phyloP scores from a whole-genome alignment of 2,329 filamentous ascomycete species.

The Trichoderma harzianum region DNA sequence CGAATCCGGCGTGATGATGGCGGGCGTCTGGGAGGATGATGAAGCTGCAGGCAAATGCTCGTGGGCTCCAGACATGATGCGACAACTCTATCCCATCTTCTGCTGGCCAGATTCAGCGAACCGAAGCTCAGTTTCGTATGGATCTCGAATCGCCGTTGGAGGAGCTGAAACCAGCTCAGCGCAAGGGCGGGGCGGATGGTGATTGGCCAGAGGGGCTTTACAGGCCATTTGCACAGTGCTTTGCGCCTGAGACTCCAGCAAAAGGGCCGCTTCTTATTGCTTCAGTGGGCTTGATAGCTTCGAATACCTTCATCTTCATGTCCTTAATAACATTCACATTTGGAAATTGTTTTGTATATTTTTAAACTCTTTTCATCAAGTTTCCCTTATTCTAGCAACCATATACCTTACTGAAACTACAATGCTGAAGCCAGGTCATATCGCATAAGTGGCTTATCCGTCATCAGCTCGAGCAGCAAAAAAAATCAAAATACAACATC shows the following conservation, averaged over 20 bases:
- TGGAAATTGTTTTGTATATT: not conserved
- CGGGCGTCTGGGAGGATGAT: slow-evolving; percentile 31
- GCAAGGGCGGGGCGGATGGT: not conserved
- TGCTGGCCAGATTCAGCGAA: not conserved
- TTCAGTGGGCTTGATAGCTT: not conserved
- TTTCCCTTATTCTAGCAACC: not conserved
- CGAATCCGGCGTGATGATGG: slow-evolving; percentile 26
- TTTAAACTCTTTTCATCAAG: not conserved
- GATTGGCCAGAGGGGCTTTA: slow-evolving; percentile 11
- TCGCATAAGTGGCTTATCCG: not conserved
- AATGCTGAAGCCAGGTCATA: not conserved
- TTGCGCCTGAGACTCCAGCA: not conserved
- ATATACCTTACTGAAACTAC: not conserved
- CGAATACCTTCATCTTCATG: not conserved
- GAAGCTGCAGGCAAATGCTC: slow-evolving; percentile 37
- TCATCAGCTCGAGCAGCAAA: not conserved
- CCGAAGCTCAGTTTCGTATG: not conserved
- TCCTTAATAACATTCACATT: not conserved
- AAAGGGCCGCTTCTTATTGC: not conserved
- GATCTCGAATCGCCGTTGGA: not conserved
- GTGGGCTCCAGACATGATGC: slow-evolving; percentile 40
- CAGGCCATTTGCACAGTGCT: not conserved
- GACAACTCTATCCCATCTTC: slow-evolving; percentile 36
- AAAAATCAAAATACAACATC: not conserved
- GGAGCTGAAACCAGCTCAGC: not conserved